Evolutionary conservation across 2,329 filamentous ascomycete genomes (phyloP).

Genomic region (Mollisiaceae sp.): DNA sequence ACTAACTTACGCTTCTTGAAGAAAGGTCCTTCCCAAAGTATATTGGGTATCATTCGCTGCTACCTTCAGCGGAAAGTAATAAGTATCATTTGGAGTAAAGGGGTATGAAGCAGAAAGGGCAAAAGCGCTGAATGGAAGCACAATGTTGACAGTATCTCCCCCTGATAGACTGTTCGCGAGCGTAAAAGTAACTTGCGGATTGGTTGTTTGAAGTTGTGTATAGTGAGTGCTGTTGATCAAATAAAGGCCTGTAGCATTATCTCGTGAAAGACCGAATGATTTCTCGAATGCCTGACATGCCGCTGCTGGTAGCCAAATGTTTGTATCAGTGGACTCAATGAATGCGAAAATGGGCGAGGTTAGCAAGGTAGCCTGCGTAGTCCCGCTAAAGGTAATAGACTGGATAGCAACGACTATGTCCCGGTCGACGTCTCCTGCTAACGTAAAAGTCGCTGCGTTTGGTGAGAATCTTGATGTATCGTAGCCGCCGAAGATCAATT

Average conservation of each 20-base stretch:
- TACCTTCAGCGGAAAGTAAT: slow-evolving; percentile 46
- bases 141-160: slow-evolving; percentile 39
- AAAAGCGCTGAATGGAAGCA: slow-evolving; percentile 45
- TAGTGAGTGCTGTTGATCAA: slow-evolving; percentile 37
- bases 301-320: slow-evolving; percentile 45
- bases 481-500: slow-evolving; percentile 49
- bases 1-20: slow-evolving; percentile 44
- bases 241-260: slow-evolving; percentile 44
- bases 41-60: slow-evolving; percentile 44
- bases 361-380: slow-evolving; percentile 40
- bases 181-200: slow-evolving; percentile 44
- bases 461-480: slow-evolving; percentile 46
- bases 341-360: slow-evolving; percentile 40
- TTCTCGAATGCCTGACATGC: slow-evolving; percentile 45
- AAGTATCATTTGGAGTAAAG: slow-evolving; percentile 30
- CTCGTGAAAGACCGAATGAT: slow-evolving; percentile 43
- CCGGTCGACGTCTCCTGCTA: slow-evolving; percentile 46
- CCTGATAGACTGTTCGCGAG: slow-evolving; percentile 39
- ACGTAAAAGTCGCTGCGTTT: slow-evolving; percentile 46
- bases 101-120: slow-evolving; percentile 45
- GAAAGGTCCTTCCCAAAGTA: slow-evolving; percentile 46
- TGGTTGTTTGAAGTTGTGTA: slow-evolving; percentile 34
- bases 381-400: slow-evolving; percentile 47
- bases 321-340: slow-evolving; percentile 46
- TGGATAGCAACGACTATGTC: slow-evolving; percentile 48